Percentiles rank a stretch among this genome's conserved stretches.
Conservation (phyloP, 768 basidiomycete species). For the Leucosporidium yakuticum region DNA sequence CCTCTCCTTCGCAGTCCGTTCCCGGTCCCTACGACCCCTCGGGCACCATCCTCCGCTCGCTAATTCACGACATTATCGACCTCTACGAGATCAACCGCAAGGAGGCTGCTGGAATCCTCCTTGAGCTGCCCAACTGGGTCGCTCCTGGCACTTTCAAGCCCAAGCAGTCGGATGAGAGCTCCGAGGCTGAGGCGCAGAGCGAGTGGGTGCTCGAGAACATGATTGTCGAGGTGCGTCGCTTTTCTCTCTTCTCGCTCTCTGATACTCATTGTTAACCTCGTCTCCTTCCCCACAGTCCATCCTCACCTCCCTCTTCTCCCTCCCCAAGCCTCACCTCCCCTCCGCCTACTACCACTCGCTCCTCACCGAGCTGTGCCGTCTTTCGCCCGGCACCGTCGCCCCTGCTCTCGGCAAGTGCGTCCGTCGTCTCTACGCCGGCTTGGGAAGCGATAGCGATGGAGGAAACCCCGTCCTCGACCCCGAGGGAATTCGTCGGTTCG, state of each 20-base stretch:
- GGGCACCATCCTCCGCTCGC: constrained; percentile 56
- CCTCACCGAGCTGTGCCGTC: constrained; percentile 87
- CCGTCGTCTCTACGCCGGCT: constrained; percentile 67
- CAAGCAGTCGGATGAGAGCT: constrained; percentile 40
- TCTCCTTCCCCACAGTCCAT: constrained; percentile 52
- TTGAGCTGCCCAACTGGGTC: constrained; percentile 81
- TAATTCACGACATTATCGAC: constrained; percentile 68
- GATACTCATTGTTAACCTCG: not conserved
- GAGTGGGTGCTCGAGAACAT: constrained; percentile 81
- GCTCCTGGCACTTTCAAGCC: constrained; percentile 71
- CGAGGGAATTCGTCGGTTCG: constrained; percentile 70
- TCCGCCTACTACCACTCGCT: constrained; percentile 79
- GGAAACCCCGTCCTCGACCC: constrained; percentile 55
- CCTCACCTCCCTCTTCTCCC: constrained; percentile 63
- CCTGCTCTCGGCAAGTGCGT: constrained; percentile 96
- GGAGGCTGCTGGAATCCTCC: constrained; percentile 78
- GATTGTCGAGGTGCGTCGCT: constrained; percentile 63
- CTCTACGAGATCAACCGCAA: constrained; percentile 95
- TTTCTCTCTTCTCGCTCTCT: not conserved
- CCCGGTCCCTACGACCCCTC: constrained; percentile 23
- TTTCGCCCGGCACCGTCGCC: constrained; percentile 85
- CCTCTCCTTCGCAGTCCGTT: constrained; percentile 10
- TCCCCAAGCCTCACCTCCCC: constrained; percentile 72
- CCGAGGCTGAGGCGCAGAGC: constrained; percentile 51
- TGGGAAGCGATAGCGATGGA: constrained; percentile 59